phyloP scores from a whole-genome alignment of 768 basidiomycete species.

The Mycena amicta region DNA sequence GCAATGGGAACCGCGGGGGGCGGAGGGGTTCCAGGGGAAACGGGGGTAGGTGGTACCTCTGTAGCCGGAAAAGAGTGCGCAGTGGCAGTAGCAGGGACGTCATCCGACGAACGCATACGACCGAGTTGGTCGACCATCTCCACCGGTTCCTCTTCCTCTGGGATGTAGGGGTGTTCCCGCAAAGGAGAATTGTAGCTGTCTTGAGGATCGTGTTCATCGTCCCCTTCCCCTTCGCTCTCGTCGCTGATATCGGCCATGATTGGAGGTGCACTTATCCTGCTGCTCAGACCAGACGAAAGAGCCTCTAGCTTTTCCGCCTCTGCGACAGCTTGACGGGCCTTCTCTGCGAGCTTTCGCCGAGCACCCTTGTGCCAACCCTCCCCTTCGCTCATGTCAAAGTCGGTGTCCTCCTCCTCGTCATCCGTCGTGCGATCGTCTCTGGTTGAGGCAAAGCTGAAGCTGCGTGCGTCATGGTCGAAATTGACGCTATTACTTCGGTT shows the following conservation, averaged over 20 bases:
- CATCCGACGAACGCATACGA: slow-evolving; percentile 25
- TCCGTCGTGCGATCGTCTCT: slow-evolving; percentile 60
- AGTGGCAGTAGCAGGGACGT: slow-evolving; percentile 40
- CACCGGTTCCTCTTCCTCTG: slow-evolving; percentile 69
- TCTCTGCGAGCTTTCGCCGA: slow-evolving; percentile 67
- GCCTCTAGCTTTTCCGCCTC: slow-evolving; percentile 54
- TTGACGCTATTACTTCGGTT: slow-evolving; percentile 38
- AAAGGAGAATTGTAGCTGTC: slow-evolving; percentile 41
- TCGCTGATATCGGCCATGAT: slow-evolving; percentile 79
- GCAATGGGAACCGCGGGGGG: slow-evolving; percentile 35
- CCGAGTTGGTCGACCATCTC: slow-evolving; percentile 27
- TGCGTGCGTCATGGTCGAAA: slow-evolving; percentile 57
- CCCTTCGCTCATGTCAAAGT: slow-evolving; percentile 47
- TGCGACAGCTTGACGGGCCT: slow-evolving; percentile 64
- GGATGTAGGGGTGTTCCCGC: slow-evolving; percentile 60
- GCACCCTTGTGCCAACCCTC: slow-evolving; percentile 70
- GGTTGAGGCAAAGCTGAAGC: slow-evolving; percentile 79
- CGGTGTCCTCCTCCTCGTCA: slow-evolving; percentile 58
- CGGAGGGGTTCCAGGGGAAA: slow-evolving; percentile 30
- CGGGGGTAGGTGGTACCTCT: slow-evolving; percentile 26
- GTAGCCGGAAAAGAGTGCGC: slow-evolving; percentile 19
- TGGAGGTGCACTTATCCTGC: slow-evolving; percentile 50
- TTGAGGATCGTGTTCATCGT: slow-evolving; percentile 53
- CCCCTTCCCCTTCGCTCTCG: slow-evolving; percentile 74
- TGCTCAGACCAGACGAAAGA: slow-evolving; percentile 32